Percentiles rank a stretch among this genome's conserved stretches.
phyloP scores from a whole-genome alignment of 257 asterid species.

The Solanum pimpinellifolium region DNA sequence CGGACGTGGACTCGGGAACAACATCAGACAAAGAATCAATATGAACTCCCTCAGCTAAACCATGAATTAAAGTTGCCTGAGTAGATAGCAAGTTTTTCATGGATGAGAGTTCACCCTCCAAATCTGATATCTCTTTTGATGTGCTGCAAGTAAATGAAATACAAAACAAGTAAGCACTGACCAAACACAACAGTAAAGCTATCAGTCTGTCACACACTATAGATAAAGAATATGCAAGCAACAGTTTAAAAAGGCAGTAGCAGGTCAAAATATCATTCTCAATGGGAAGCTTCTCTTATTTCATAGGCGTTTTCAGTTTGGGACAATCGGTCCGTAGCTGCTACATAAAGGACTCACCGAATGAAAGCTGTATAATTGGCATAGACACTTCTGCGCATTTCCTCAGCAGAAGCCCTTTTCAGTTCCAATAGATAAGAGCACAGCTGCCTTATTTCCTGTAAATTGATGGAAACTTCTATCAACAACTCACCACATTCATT shows the following conservation, averaged over 20 bases:
- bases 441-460: conserved; percentile 91
- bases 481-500: not conserved
- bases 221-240: not conserved
- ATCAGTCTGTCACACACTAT: not conserved
- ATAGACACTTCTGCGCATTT: conserved; percentile 96
- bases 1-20: conserved; percentile 28
- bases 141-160: conserved; percentile 43
- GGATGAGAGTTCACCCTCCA: conserved; percentile 97
- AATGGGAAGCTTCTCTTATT: not conserved
- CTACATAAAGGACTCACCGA: conserved; percentile 46
- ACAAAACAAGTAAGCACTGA: not conserved
- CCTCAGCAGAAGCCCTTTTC: conserved; percentile 98
- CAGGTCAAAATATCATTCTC: not conserved
- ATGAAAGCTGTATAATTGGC: conserved; percentile 95
- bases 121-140: conserved; percentile 96
- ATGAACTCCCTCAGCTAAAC: conserved; percentile 92
- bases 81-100: conserved; percentile 95
- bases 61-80: conserved; percentile 84
- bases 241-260: not conserved
- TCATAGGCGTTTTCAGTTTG: not conserved
- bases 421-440: conserved; percentile 88
- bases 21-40: conserved; percentile 51
- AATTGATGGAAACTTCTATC: not conserved
- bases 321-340: not conserved
- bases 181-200: not conserved